phyloP scores from a whole-genome alignment of 139 green algal genomes.

The Nannochloris sp. region DNA sequence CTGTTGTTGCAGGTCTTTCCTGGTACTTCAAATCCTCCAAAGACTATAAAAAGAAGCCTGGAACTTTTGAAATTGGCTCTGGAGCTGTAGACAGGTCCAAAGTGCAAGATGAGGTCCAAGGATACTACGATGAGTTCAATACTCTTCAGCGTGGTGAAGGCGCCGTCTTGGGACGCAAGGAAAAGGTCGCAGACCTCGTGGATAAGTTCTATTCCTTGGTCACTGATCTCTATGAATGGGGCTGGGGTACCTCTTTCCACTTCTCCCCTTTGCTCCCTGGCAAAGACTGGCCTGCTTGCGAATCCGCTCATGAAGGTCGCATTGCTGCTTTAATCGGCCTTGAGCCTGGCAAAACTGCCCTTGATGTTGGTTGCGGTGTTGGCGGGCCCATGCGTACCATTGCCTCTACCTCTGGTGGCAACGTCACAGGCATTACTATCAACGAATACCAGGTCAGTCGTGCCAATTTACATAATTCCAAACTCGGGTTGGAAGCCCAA shows the following conservation, averaged over 20 bases:
- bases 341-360: slow-evolving; percentile 30
- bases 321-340: slow-evolving; percentile 63
- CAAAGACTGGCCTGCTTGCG: slow-evolving; percentile 51
- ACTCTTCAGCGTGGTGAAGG: slow-evolving; percentile 31
- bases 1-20: not conserved
- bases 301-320: slow-evolving; percentile 83
- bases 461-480: slow-evolving; percentile 67
- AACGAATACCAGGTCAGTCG: slow-evolving; percentile 94
- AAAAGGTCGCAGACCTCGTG: slow-evolving; percentile 32
- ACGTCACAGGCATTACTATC: slow-evolving; percentile 96
- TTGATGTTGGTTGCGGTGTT: slow-evolving; percentile 96
- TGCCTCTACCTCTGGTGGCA: slow-evolving; percentile 49
- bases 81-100: slow-evolving; percentile 51
- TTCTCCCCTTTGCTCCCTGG: slow-evolving; percentile 86
- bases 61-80: slow-evolving; percentile 54
- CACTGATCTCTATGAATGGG: slow-evolving; percentile 98
- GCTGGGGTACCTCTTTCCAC: slow-evolving; percentile 96
- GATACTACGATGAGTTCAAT: slow-evolving; percentile 29
- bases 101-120: slow-evolving; percentile 48
- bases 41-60: slow-evolving; percentile 39
- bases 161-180: slow-evolving; percentile 15
- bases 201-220: slow-evolving; percentile 48
- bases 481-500: slow-evolving; percentile 61
- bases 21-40: not conserved
- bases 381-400: slow-evolving; percentile 96